Base-by-base conservation (phyloP, 257 asterid species). In the Penstemon barbatus region DNA sequence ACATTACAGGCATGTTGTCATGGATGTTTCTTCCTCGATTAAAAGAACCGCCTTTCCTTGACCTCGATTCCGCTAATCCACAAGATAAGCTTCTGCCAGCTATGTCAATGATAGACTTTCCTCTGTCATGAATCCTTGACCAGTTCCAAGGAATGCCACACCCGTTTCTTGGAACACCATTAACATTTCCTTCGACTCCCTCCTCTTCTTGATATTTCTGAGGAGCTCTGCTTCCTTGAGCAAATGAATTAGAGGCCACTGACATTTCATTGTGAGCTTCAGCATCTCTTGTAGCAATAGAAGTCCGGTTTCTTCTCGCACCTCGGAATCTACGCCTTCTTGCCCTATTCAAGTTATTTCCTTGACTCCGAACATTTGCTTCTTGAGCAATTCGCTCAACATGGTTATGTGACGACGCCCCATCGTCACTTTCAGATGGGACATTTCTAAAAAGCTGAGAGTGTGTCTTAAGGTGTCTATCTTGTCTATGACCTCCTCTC, bases 141-240 rank as follows among this genome's bases (percentile, higher is more conserved):
- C 99, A 94, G 68, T 91, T 91, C 89, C 87, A 94, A 46, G 97
- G 97, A 77, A 91, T 85, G 11, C 99, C 97, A 64, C 99, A 94
- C 5, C 95, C 97, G 69, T 91, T 87, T 69, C 79, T 76, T 3
- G 87, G 91, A 73, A 66, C 86, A 72, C 82, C 80, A 2, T 63
- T 74, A 12, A 78, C 73, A 71, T 78, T 77, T 68, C 78, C 87
- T 54, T 72, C 83, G n/a, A 62, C 68, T 52, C 72, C 85, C 73
- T 85, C 87, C 43, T 72, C 80, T 43, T 59, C 59, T 13, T 59
- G 78, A 82, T 74, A 67, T 73, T 65, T 76, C 69, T 64, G 82
- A 54, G 75, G 59, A 13, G 73, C 76, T 69, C 84, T 74, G 56
- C 33, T 25, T 25, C 81, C 83, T 57, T 81, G 91, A 57, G 67